Base-by-base conservation (phyloP, 2,329 filamentous ascomycete genomes). In the Claviceps pusilla region DNA sequence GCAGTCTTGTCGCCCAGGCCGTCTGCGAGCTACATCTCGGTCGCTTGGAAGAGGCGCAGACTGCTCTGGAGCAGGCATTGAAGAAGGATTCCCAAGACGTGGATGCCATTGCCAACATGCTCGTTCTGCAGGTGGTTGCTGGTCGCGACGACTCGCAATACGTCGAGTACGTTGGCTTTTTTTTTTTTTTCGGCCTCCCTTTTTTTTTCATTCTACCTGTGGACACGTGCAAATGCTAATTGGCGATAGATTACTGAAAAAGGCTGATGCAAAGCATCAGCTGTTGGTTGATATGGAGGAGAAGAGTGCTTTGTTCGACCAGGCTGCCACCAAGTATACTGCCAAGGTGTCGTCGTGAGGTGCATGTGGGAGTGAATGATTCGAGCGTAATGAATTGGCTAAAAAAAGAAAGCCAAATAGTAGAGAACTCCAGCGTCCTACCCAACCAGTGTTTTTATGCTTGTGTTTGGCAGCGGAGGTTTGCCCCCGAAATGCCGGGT, bases 1-100 rank as follows among this genome's bases (percentile, higher is more conserved):
- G 83, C 60, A 86, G 82, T 19, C 79, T 96, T 54, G 82, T 95
- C 57, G 84, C 88, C 24, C 93, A 97, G 72, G 91, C 90, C 31
- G 82, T 97, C 31, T 86, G 88, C 29, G 91, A 98, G 69, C 73
- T 97, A 53, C 93, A 97, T 66, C 82, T 97, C 33, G 90, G 89
- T 51, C 82, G 93, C 50, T 72, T 87, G 45, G 89, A 93, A 58
- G 93, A 97, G 74, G 89, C 91, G 0, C 87, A 96, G 71, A 80
- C 84, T 19, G 91, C 90, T 3, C 71, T 97, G 59, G 81, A 91
- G 59, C 82, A 91, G 69, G 90, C 89, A 0, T 61, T 93, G 53
- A 76, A 83, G 64, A 83, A 88, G 67, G 83, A 91, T 57, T 79
- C 84, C 2, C 74, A 79, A 54, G 81, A 87, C 57, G 75, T 80